These are phyloP conservation scores for Eucalyptus erythrocorys DNA, from an alignment of 345 rosid genomes.

Conservation along the genomic window DNA sequence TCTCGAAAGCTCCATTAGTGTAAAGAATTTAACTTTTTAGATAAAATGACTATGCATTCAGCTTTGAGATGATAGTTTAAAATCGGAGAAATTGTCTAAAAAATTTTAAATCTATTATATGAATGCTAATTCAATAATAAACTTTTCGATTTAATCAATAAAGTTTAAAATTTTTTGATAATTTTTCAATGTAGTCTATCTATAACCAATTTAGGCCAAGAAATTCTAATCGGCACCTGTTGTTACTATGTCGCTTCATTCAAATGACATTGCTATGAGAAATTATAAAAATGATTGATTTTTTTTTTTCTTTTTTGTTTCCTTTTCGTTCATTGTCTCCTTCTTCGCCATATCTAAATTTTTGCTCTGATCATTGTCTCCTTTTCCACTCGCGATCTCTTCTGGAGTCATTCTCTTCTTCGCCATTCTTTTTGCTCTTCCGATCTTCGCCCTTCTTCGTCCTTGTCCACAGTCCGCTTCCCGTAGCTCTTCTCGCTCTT, in stretches of 20 bases:
- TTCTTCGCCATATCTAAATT: background rate
- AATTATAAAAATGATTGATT: background rate
- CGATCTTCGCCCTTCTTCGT: background rate
- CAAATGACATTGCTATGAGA: background rate
- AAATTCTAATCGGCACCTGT: accelerated
- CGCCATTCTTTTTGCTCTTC: background rate
- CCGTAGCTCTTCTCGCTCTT: background rate
- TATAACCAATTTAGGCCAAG: background rate
- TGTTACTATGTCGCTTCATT: accelerated
- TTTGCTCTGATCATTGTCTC: background rate
- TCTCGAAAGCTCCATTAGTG: accelerated
- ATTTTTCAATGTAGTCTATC: background rate
- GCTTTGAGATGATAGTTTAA: background rate
- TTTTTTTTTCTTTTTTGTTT: background rate
- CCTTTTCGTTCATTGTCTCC: background rate
- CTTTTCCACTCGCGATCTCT: background rate
- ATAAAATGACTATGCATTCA: background rate
- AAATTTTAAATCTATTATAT: background rate
- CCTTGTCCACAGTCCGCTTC: background rate
- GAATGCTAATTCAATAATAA: background rate
- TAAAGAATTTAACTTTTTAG: background rate
- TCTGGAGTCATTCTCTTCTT: background rate
- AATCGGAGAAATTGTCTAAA: background rate
- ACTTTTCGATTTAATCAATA: accelerated
- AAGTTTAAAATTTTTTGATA: accelerated